Base-by-base conservation (phyloP, 148 eudicot genomes). In the Rhododendron mucronatum region DNA sequence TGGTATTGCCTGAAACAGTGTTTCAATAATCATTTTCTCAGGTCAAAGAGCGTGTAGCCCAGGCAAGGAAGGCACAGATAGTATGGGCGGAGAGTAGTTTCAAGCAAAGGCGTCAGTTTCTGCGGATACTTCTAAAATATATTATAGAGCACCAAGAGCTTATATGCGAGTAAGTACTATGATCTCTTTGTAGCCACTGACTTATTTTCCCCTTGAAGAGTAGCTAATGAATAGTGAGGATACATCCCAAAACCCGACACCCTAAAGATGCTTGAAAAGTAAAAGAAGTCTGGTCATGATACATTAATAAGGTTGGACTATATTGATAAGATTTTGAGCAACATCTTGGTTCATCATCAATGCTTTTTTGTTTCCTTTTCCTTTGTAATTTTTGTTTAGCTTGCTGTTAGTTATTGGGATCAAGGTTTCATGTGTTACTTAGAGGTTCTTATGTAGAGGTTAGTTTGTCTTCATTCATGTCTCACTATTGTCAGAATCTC, bases 81-180 rank as follows among this genome's bases (percentile, higher is more conserved):
- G 86, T 91, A 87, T 97, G 99, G 99, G 97, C 94, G n/a, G 90
- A 84, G 81, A 97, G 99, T 88, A 93, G 93, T 95, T 97, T 95
- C 91, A 97, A 97, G 92, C 99, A 93, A 95, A 93, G 99, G 81
- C 93, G 99, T 39, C 96, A 93, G 85, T 97, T 97, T 88, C 87
- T 97, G 84, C 95, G 98, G 78, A 93, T 97, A 87, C 98, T 97
- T 85, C 90, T 97, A 80, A 97, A 97, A 89, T 97, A 94, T 78
- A 97, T 97, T 80, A 93, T 97, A 90, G 99, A 97, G 84, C 98
- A 97, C 88, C 99, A 97, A 88, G 95, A 93, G 63, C 98, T 97
- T 78, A 97, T 97, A 92, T 97, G 99, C 98, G 98, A 95, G 99
- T 97, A 88, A 88, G 98, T 28, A 85, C n/a, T 82, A 47, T 16